A percentile compares a stretch with the other conserved stretches of the same genome.
These are phyloP conservation scores for Claviceps lovelessii DNA, from an alignment of 2,329 filamentous ascomycete species.

Conservation along the genomic window DNA sequence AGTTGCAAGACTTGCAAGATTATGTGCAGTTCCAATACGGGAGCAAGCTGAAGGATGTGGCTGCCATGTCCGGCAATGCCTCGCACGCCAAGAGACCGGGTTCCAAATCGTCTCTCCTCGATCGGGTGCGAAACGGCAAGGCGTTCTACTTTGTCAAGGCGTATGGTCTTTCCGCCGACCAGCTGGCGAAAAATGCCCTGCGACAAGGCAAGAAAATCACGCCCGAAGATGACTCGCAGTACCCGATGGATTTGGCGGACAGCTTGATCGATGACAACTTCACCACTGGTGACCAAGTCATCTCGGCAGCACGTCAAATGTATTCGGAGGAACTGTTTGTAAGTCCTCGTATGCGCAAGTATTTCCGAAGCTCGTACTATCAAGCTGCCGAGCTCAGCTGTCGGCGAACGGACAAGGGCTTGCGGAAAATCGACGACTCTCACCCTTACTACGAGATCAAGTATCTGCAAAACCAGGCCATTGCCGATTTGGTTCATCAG, in stretches of 20 bases:
- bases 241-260: constrained; percentile 79
- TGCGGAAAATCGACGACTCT: constrained; percentile 84
- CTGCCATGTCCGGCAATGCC: constrained; percentile 44
- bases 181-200: constrained; percentile 74
- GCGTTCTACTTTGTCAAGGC: constrained; percentile 73
- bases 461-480: constrained; percentile 80
- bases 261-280: constrained; percentile 59
- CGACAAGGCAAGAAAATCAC: constrained; percentile 65
- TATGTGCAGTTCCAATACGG: constrained; percentile 93
- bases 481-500: constrained; percentile 63
- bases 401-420: constrained; percentile 80
- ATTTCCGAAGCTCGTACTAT: constrained; percentile 73
- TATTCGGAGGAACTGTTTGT: constrained; percentile 81
- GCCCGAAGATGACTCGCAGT: constrained; percentile 68
- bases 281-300: constrained; percentile 57
- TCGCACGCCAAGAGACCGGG: constrained; percentile 67
- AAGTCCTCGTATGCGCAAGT: constrained; percentile 79
- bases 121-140: constrained; percentile 67
- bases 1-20: constrained; percentile 90
- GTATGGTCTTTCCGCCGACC: constrained; percentile 80
- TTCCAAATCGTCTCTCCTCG: constrained; percentile 66
- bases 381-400: constrained; percentile 74
- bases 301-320: constrained; percentile 70
- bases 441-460: constrained; percentile 98
- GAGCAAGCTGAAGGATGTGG: constrained; percentile 66